Conservation (phyloP, 768 basidiomycete genomes). For the Mrakia gelida region DNA sequence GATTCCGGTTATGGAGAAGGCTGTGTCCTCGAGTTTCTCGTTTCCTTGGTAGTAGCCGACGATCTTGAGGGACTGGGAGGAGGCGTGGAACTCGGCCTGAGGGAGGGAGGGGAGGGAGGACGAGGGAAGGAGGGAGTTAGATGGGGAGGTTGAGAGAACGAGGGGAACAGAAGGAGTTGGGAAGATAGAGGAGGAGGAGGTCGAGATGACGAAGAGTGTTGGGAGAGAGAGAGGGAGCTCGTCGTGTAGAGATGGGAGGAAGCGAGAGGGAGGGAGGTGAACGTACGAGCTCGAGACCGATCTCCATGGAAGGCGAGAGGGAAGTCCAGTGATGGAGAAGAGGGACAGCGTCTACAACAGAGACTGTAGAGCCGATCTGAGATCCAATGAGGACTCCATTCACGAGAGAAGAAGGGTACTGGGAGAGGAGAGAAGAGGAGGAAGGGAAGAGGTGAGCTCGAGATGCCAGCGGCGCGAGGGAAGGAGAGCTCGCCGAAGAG, state of each 20-base stretch:
- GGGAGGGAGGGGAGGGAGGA: background rate
- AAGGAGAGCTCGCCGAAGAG: background rate
- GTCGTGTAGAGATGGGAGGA: background rate
- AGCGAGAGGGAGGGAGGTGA: background rate
- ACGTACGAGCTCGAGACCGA: constrained; percentile 69
- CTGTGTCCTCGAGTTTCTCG: constrained; percentile 57
- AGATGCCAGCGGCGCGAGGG: background rate
- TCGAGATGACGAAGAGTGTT: constrained; percentile 4
- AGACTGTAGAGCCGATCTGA: constrained; percentile 44
- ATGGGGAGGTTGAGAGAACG: constrained; percentile 30
- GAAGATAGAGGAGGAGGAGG: background rate
- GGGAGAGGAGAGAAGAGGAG: background rate
- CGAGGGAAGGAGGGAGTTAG: constrained; percentile 12
- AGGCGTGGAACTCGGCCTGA: constrained; percentile 38
- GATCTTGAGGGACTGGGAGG: constrained; percentile 27
- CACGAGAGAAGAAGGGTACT: constrained; percentile 68
- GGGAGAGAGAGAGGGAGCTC: background rate
- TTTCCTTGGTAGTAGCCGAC: constrained; percentile 41
- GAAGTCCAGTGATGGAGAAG: constrained; percentile 80
- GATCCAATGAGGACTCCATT: constrained; percentile 74
- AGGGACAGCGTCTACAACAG: constrained; percentile 60
- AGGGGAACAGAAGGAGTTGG: constrained; percentile 45
- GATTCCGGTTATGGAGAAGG: constrained; percentile 64
- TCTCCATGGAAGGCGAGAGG: constrained; percentile 79
- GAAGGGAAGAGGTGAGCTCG: background rate